These are phyloP conservation scores for Cytospora chrysosperma DNA, from an alignment of 2,329 filamentous ascomycete genomes.

Conservation along the genomic window DNA sequence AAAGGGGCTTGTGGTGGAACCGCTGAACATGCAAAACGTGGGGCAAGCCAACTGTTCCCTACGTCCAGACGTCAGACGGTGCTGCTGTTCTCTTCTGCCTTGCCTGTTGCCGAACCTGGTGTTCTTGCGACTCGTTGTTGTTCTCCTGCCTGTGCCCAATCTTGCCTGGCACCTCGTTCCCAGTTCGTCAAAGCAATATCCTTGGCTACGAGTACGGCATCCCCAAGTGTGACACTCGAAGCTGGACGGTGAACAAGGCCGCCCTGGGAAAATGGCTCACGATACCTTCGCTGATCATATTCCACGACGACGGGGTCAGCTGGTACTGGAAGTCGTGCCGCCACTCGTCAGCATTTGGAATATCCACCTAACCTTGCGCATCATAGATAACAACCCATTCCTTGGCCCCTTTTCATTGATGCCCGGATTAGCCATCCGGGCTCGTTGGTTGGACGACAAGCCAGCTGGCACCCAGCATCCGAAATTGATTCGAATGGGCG, in stretches of 20 bases:
- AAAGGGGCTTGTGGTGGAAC: neutral
- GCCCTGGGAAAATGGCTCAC: neutral
- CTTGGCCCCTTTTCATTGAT: neutral
- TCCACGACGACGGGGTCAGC: neutral
- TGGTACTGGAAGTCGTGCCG: neutral
- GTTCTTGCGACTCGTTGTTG: too few relatives aligned
- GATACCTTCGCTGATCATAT: neutral
- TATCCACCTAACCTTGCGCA: neutral
- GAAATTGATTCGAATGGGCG: neutral
- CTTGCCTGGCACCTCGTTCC: neutral
- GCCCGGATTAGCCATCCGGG: neutral
- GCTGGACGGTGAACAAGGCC: neutral
- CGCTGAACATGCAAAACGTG: neutral
- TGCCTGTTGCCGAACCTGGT: neutral
- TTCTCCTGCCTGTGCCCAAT: neutral
- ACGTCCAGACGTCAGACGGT: too few relatives aligned
- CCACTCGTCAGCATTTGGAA: neutral
- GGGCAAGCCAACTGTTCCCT: neutral
- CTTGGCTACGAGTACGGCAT: neutral
- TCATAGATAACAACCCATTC: neutral
- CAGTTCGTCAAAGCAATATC: neutral
- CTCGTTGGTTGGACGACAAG: neutral
- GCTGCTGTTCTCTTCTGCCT: neutral
- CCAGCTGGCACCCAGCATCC: neutral
- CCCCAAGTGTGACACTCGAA: neutral